These are phyloP conservation scores for Stephanodiscus minutulus DNA, from an alignment of 108 stramenopile species.

Conservation along the genomic window DNA sequence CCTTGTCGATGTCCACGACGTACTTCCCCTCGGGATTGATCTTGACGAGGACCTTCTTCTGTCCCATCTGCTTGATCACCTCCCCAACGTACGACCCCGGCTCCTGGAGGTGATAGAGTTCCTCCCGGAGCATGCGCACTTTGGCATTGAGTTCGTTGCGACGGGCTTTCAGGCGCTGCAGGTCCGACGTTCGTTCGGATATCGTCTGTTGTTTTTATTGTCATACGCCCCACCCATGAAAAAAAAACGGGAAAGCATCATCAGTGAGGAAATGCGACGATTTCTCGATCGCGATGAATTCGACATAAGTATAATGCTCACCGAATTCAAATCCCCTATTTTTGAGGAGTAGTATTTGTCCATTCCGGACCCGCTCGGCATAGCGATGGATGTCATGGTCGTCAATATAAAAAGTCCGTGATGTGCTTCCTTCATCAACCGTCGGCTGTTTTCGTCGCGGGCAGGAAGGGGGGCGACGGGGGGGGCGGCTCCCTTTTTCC, in stretches of 20 bases:
- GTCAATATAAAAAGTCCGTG: neutral
- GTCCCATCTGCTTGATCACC: conserved; percentile 99
- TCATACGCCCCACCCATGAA: neutral
- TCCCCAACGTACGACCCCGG: conserved; percentile 99
- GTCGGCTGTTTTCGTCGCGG: conserved; percentile 5
- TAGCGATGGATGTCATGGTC: conserved; percentile 26
- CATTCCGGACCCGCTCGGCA: conserved; percentile 55
- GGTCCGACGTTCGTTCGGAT: conserved; percentile 75
- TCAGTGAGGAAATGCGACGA: neutral
- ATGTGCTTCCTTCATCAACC: neutral
- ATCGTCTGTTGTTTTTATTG: conserved; percentile 55
- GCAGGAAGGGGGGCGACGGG: neutral
- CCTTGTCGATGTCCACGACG: conserved; percentile 97
- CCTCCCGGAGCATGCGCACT: conserved; percentile 96
- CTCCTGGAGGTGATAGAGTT: conserved; percentile 97
- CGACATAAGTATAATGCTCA: conserved; percentile 26
- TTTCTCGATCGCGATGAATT: neutral
- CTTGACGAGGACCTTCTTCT: conserved; percentile 97
- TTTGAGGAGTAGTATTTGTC: conserved; percentile 79
- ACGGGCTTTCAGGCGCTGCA: conserved; percentile 94
- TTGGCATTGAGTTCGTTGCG: conserved; percentile 97
- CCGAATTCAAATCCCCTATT: conserved; percentile 71
- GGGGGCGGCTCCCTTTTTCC: neutral
- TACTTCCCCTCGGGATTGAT: conserved; percentile 99
- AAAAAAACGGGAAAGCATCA: neutral